phyloP scores from a whole-genome alignment of 2,329 filamentous ascomycete species.

The Fusarium sp. region DNA sequence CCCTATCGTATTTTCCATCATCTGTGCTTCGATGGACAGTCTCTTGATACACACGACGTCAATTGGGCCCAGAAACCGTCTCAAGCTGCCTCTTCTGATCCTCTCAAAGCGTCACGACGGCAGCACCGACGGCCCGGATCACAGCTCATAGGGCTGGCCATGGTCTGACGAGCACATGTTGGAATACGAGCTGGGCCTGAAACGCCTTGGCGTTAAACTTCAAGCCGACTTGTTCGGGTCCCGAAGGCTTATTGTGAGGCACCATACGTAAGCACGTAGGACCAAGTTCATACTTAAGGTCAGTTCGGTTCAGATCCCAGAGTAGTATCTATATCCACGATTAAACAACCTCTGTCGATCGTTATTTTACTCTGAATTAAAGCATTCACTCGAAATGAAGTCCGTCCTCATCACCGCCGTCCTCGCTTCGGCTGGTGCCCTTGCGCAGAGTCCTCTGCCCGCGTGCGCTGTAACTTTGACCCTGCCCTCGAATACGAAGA shows the following conservation, averaged over 20 bases:
- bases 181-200: background rate
- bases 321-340: background rate
- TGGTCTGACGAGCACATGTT: slow-evolving; percentile 1
- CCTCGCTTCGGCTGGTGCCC: background rate
- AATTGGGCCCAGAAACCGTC: background rate
- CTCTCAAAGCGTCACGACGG: background rate
- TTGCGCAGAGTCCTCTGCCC: slow-evolving; percentile 12
- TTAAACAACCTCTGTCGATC: background rate
- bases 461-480: slow-evolving; percentile 10
- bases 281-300: background rate
- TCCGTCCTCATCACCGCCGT: slow-evolving; percentile 1
- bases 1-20: background rate
- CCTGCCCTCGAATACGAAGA: background rate
- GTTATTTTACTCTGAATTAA: background rate
- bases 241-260: background rate
- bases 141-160: background rate
- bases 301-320: background rate
- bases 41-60: background rate
- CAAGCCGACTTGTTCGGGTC: background rate
- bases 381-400: slow-evolving; percentile 15
- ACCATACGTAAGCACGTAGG: background rate
- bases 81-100: background rate
- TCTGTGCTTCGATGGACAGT: background rate
- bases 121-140: background rate
- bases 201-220: background rate